A percentile compares a stretch with the other conserved stretches of the same genome.
These are phyloP conservation scores for Mycena galopus DNA, from an alignment of 768 basidiomycete genomes.

Conservation along the genomic window DNA sequence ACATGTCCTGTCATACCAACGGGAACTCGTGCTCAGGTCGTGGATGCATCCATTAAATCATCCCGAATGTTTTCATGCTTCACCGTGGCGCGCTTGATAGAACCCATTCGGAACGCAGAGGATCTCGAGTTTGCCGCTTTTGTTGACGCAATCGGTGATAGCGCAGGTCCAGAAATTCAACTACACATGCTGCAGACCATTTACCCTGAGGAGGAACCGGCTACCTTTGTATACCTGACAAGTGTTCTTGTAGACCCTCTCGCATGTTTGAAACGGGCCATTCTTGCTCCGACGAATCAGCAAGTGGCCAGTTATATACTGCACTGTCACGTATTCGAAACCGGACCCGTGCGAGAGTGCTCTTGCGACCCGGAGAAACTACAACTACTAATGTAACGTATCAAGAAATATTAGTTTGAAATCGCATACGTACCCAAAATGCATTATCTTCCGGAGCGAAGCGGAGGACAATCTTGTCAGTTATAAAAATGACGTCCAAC, in stretches of 20 bases:
- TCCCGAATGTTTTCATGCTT: constrained; percentile 50
- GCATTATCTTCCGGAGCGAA: too few species aligned
- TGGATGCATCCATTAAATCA: constrained; percentile 44
- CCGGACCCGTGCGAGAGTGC: too few species aligned
- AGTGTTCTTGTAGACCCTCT: constrained; percentile 43
- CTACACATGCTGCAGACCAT: constrained; percentile 30
- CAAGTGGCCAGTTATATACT: not conserved
- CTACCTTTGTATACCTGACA: constrained; percentile 41
- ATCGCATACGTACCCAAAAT: too few species aligned
- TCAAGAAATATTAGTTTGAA: too few species aligned
- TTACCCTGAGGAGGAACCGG: constrained; percentile 12
- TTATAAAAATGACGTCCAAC: too few species aligned
- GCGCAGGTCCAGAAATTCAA: constrained; percentile 40
- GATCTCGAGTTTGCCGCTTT: constrained; percentile 51
- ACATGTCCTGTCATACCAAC: not conserved
- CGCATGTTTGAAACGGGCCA: constrained; percentile 44
- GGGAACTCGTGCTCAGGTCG: not conserved
- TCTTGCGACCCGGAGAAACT: too few species aligned
- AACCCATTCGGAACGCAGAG: constrained; percentile 52
- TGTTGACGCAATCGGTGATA: constrained; percentile 55
- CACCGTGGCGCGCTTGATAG: constrained; percentile 40
- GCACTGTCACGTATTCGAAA: too few species aligned
- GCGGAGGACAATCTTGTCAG: too few species aligned
- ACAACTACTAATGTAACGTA: too few species aligned
- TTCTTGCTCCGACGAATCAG: constrained; percentile 58